phyloP scores from a whole-genome alignment of 1,284 basidiomycete genomes.

The Tylopilus orsonianus region DNA sequence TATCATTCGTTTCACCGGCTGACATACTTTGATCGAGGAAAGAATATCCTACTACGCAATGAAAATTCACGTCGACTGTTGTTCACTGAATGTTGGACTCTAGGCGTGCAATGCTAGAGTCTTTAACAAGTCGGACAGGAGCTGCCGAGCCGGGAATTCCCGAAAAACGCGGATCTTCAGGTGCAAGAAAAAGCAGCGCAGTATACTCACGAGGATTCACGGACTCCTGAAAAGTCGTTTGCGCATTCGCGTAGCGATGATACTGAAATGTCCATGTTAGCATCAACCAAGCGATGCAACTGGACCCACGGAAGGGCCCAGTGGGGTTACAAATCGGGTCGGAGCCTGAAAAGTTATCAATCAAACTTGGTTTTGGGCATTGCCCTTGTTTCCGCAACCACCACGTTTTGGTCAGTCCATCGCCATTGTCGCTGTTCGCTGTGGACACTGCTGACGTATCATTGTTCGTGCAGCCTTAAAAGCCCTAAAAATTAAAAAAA shows the following conservation, averaged over 20 bases:
- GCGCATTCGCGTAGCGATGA: not conserved
- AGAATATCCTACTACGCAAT: too few relatives aligned
- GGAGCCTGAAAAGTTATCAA: conserved; percentile 37
- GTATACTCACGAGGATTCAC: not conserved
- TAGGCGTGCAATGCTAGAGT: too few relatives aligned
- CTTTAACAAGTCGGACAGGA: too few relatives aligned
- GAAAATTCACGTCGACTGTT: too few relatives aligned
- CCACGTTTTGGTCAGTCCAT: conserved; percentile 34
- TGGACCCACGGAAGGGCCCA: not conserved
- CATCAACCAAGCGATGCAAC: too few relatives aligned
- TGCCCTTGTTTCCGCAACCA: conserved; percentile 36
- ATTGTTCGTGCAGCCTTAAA: conserved; percentile 38
- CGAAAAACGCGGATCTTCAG: too few relatives aligned
- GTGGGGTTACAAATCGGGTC: conserved; percentile 21
- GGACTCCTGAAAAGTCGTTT: not conserved
- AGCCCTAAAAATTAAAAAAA: conserved; percentile 54
- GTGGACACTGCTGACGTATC: conserved; percentile 21
- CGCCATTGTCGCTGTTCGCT: conserved; percentile 1
- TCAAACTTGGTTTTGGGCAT: conserved; percentile 23
- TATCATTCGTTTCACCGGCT: too few relatives aligned
- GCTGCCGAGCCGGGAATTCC: too few relatives aligned
- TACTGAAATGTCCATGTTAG: not conserved
- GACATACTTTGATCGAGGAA: too few relatives aligned
- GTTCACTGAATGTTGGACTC: too few relatives aligned
- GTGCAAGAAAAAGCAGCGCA: too few relatives aligned